Conservation (phyloP, 192 early-diverging fungal genomes). For the Gryganskiella cystojenkinii region DNA sequence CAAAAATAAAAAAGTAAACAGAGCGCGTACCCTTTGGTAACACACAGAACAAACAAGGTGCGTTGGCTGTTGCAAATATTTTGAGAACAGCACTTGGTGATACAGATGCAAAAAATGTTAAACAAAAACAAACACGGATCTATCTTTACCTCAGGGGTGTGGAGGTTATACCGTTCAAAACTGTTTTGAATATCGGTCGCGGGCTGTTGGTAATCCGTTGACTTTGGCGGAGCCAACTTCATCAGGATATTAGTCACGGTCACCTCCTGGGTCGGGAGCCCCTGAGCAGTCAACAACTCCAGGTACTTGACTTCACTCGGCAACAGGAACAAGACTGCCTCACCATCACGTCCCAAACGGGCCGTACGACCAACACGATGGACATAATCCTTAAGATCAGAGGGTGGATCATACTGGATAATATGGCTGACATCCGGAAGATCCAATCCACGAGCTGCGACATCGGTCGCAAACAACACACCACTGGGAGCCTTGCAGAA, state of each 20-base stretch:
- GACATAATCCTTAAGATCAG: conserved; percentile 94
- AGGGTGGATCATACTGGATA: conserved; percentile 96
- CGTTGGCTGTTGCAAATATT: too few relatives aligned
- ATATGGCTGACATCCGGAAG: conserved; percentile 92
- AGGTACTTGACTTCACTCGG: conserved; percentile 90
- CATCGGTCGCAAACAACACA: conserved; percentile 95
- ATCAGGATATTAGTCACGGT: conserved; percentile 72
- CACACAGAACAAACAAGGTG: conserved; percentile 10
- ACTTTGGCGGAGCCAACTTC: conserved; percentile 65
- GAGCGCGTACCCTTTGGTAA: too few relatives aligned
- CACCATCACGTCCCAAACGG: conserved; percentile 89
- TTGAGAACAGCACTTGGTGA: not conserved
- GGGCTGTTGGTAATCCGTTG: conserved; percentile 57
- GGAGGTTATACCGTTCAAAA: conserved; percentile 80
- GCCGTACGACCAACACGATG: conserved; percentile 98
- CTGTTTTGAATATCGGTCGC: conserved; percentile 63
- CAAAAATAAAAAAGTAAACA: conserved; percentile 2
- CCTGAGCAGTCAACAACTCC: conserved; percentile 71
- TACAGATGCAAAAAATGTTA: not conserved
- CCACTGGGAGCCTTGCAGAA: conserved; percentile 75
- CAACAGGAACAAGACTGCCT: conserved; percentile 86
- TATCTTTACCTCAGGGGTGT: conserved; percentile 64
- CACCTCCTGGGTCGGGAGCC: conserved; percentile 59
- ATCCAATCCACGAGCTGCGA: conserved; percentile 98
- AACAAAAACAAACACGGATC: not conserved